phyloP scores from a whole-genome alignment of 208 protist species.

The Leishmania aethiopica region DNA sequence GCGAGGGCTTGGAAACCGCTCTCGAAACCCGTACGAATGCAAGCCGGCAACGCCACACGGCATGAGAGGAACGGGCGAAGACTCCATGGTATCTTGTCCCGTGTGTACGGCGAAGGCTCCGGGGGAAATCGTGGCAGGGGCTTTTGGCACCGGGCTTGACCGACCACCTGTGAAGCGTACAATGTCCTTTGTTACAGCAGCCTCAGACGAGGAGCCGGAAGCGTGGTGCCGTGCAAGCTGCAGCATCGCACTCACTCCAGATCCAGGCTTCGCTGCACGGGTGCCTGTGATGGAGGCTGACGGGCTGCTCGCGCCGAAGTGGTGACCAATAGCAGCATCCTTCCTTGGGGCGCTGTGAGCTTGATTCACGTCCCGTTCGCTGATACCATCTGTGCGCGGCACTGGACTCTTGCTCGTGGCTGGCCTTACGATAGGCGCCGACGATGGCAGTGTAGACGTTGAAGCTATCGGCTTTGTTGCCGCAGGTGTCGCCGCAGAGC shows the following conservation, averaged over 20 bases:
- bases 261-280: not conserved
- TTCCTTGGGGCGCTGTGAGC: no score
- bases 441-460: not conserved
- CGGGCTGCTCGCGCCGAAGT: not conserved
- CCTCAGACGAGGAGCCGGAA: not conserved
- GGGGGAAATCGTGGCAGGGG: not conserved
- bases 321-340: not conserved
- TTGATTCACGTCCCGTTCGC: conserved; percentile 4
- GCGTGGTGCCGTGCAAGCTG: conserved; percentile 30
- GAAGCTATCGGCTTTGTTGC: not conserved
- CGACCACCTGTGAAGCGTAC: no score
- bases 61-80: not conserved
- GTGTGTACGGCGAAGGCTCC: not conserved
- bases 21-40: conserved; percentile 17
- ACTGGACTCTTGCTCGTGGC: not conserved
- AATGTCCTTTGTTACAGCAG: not conserved
- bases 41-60: conserved; percentile 3
- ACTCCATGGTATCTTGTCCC: not conserved
- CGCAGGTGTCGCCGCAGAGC: not conserved
- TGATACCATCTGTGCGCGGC: not conserved
- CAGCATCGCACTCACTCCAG: conserved; percentile 20
- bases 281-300: not conserved
- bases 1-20: conserved; percentile 9
- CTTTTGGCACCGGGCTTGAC: not conserved
- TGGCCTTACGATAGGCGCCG: not conserved